Base-by-base conservation (phyloP, 768 basidiomycete species). In the Lactarius hengduanensis region DNA sequence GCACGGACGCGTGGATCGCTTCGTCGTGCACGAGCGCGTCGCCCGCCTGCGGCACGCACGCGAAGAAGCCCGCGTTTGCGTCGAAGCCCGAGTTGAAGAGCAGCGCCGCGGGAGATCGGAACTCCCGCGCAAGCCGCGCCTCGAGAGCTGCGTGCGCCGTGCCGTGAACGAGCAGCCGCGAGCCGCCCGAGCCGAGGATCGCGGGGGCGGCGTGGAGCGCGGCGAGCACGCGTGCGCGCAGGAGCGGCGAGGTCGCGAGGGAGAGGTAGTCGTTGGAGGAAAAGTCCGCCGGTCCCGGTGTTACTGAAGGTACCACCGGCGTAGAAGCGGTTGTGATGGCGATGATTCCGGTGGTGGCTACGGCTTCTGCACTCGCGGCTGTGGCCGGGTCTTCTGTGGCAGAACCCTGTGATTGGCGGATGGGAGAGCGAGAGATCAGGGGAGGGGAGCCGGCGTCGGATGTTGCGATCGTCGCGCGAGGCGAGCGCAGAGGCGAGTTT, bases 241-340 rank as follows among this genome's bases (percentile, higher is more conserved):
- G 81, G 22, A 70, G 67, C 1, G 80, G 71, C 2, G 87, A 91
- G 22, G 79, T 75, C 1, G 94, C 80, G 30, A 97, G 82, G 0
- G 93, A 94, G 61, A 97, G 89, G 77, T 96, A 97, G 76, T 97
- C 94, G 76, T 96, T 97, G 3, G 93, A 91, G n/a, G 83, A 89
- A 75, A 94, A 93, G 73, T 94, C 91, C 61, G 82, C 15, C 16
- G 55, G 53, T 32, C 30, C 28, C 16, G 32, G 30, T 32, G 22
- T 9, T 53, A 1, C n/a, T 53, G 41, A 6, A 41, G 15, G 41
- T 41, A 18, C 41, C 18, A 4, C 41, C 16, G 41, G 41, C 50
- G 30, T 30, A 20, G 54, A 16, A 32, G 30, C 18, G 30, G 20
- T 20, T 4, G 38, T 40, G 38, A 34, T 34, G 28, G 32, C 4